A percentile compares a stretch with the other conserved stretches of the same genome.
phyloP scores from a whole-genome alignment of 1,139 yeast genomes.

The Arxiozyma telluris region DNA sequence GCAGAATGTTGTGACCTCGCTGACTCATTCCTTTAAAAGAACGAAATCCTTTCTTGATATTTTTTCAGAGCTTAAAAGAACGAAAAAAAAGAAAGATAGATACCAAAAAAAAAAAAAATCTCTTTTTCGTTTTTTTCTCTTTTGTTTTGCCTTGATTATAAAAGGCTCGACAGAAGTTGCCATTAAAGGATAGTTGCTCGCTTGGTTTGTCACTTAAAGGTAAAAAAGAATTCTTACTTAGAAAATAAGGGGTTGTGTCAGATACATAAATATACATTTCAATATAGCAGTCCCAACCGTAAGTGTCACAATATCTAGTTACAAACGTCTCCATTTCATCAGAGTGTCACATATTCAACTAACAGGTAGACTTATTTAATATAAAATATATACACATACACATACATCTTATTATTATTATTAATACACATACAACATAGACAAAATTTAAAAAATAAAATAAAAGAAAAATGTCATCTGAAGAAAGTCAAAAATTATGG shows the following conservation, averaged over 20 bases:
- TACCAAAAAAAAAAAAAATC: no score
- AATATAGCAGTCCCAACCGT: neutral
- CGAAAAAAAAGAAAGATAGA: no score
- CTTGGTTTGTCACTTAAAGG: constrained; percentile 3
- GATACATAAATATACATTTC: neutral
- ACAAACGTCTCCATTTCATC: neutral
- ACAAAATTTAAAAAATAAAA: neutral
- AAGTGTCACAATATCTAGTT: neutral
- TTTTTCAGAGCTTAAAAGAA: neutral
- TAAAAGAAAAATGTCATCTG: constrained; percentile 25
- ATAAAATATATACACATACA: neutral
- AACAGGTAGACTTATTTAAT: neutral
- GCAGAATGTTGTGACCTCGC: constrained; percentile 2
- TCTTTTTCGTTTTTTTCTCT: no score
- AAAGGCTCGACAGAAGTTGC: constrained; percentile 3
- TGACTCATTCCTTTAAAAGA: constrained; percentile 9
- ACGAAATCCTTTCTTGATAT: neutral
- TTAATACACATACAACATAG: neutral
- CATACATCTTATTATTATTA: no score
- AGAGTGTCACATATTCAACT: neutral
- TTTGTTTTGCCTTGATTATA: neutral
- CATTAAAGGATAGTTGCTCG: constrained; percentile 3
- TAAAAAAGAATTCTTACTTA: no score
- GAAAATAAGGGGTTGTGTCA: neutral
- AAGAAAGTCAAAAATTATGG: constrained; percentile 59